Base-by-base conservation (phyloP, 176 grass and related monocot species). In the Hyparrhenia diplandra region DNA sequence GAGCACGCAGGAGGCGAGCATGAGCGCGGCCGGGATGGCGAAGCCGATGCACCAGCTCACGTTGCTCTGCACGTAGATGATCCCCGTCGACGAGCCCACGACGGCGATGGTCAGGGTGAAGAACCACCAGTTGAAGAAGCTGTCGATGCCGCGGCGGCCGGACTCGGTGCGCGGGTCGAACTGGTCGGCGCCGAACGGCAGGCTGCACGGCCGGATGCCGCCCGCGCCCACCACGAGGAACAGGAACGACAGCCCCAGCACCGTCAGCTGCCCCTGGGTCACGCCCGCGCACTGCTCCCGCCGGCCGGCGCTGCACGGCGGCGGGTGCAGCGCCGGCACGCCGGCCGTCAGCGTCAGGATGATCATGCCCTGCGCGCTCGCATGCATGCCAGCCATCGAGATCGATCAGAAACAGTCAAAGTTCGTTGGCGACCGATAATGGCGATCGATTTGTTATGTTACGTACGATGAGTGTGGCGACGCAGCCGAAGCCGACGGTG, bases 51-150 rank as follows among this genome's bases (percentile, higher is more conserved):
- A 74, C 94, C 89, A 97, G 87, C 76, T 94, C 61, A 97, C 65
- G 39, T 73, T 88, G 87, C 79, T 94, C 85, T 94, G 94, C 40
- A 94, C 60, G 82, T 97, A 97, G 78, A 97, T 88, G 82, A 97
- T 92, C 58, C 69, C 52, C 77, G 91, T 90, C 41, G 87, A 81
- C 40, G 91, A 94, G 52, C 74, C 27, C 66, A 80, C 78, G 1
- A 97, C 87, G 68, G 91, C 89, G 76, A 86, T 69, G 41, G 87
- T 97, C 64, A 88, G 84, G 12, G 91, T 94, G 87, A 97, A 90
- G 79, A 94, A 97, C 84, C 94, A 97, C 94, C 91, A 91, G 75
- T 97, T 97, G 85, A 97, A 97, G 89, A 97, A 97, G 86, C 91
- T 97, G 61, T 80, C 47, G 79, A 91, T 90, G 61, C 94, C 91